phyloP scores from a whole-genome alignment of 139 green algal genomes.

The Chlorokybus atmophyticus region DNA sequence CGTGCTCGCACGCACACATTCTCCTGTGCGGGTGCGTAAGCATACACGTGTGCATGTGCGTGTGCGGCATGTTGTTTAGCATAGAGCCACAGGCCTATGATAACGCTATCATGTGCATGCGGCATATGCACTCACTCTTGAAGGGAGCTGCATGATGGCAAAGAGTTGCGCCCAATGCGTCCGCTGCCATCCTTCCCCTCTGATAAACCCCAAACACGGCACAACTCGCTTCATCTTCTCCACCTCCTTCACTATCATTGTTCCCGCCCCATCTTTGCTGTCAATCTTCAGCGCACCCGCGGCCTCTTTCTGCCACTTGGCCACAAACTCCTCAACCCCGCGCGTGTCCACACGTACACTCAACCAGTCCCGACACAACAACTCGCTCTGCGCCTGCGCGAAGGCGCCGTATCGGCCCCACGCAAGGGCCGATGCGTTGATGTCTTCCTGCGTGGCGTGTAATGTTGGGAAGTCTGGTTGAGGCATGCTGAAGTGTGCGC shows the following conservation, averaged over 20 bases:
- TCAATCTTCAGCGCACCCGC: constrained; percentile 26
- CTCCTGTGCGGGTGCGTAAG: too few relatives aligned
- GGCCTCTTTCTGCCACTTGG: constrained; percentile 45
- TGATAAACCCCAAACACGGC: constrained; percentile 52
- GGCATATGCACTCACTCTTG: too few relatives aligned
- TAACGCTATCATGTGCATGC: not conserved
- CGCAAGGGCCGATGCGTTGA: constrained; percentile 25
- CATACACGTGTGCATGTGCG: too few relatives aligned
- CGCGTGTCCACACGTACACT: constrained; percentile 47
- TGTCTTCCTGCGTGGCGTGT: constrained; percentile 40
- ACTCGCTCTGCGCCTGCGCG: constrained; percentile 40
- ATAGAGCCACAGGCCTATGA: too few relatives aligned
- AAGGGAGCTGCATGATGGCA: constrained; percentile 43
- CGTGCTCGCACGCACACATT: too few relatives aligned
- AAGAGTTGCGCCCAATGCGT: constrained; percentile 67
- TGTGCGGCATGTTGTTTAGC: too few relatives aligned
- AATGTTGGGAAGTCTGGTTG: constrained; percentile 39
- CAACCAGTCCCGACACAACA: constrained; percentile 52
- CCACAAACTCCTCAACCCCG: constrained; percentile 64
- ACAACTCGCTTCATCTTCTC: constrained; percentile 28
- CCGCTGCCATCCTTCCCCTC: constrained; percentile 51
- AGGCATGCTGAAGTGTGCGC: constrained; percentile 46
- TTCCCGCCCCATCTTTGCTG: too few relatives aligned
- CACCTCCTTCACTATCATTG: constrained; percentile 37
- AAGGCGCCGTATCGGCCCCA: constrained; percentile 45